Evolutionary conservation across 805 yeast genomes (phyloP).

Genomic region (Wickerhamiella brachini): DNA sequence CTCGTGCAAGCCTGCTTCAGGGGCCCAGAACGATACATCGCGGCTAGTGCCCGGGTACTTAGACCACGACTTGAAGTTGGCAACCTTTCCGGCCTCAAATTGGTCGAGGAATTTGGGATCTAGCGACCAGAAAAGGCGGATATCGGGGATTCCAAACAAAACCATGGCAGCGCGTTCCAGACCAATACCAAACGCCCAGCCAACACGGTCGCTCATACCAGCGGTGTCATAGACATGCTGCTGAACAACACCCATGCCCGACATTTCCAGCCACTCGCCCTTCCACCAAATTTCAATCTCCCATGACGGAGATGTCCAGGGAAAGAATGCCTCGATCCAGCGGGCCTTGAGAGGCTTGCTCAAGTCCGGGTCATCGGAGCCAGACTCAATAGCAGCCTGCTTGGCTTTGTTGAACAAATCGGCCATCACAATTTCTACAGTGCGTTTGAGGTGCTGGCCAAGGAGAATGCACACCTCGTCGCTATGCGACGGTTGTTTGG

Average conservation of each 20-base stretch:
- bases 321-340: slow-evolving; percentile 93
- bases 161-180: slow-evolving; percentile 93
- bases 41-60: slow-evolving; percentile 77
- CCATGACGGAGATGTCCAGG: slow-evolving; percentile 98
- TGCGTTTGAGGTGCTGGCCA: slow-evolving; percentile 67
- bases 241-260: slow-evolving; percentile 88
- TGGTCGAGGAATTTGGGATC: slow-evolving; percentile 69
- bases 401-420: slow-evolving; percentile 67
- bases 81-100: slow-evolving; percentile 49
- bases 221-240: slow-evolving; percentile 64
- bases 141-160: slow-evolving; percentile 88
- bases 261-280: slow-evolving; percentile 93
- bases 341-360: slow-evolving; percentile 70
- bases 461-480: slow-evolving; percentile 55
- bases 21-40: slow-evolving; percentile 89
- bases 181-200: slow-evolving; percentile 98
- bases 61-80: slow-evolving; percentile 75
- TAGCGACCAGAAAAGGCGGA: slow-evolving; percentile 78
- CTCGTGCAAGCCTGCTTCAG: slow-evolving; percentile 44
- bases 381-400: slow-evolving; percentile 45
- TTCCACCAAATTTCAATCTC: slow-evolving; percentile 99
- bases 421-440: slow-evolving; percentile 69
- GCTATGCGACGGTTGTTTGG: slow-evolving; percentile 68
- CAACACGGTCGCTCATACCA: slow-evolving; percentile 47
- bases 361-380: slow-evolving; percentile 43